Evolutionary conservation across 2,329 filamentous ascomycete genomes (phyloP).

Genomic region (Podosphaera aphanis): DNA sequence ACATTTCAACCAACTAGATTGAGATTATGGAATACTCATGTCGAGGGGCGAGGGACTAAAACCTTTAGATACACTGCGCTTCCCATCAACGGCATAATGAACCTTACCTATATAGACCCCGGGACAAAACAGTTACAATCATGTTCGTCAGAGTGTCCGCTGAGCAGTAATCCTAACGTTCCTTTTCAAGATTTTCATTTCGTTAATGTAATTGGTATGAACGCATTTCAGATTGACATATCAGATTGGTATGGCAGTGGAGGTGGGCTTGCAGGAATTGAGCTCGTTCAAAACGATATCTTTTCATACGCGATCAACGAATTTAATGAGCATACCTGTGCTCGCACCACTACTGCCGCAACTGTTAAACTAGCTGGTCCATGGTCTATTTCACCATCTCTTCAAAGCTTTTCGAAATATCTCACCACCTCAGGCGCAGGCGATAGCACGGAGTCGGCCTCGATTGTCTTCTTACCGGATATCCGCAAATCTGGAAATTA

Average conservation of each 20-base stretch:
- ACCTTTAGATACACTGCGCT: constrained; percentile 70
- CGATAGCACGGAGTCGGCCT: constrained; percentile 31
- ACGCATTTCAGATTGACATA: constrained; percentile 63
- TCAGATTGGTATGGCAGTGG: constrained; percentile 70
- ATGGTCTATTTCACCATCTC: constrained; percentile 48
- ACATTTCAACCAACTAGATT: constrained; percentile 72
- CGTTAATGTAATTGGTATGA: constrained; percentile 73
- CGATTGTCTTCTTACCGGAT: constrained; percentile 61
- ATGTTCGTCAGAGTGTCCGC: constrained; percentile 68
- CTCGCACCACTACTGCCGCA: constrained; percentile 38
- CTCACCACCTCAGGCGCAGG: constrained; percentile 38
- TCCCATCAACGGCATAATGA: constrained; percentile 82
- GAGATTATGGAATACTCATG: constrained; percentile 67
- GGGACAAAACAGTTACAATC: constrained; percentile 38
- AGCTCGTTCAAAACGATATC: constrained; percentile 70
- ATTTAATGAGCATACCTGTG: constrained; percentile 76
- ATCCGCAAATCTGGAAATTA: constrained; percentile 82
- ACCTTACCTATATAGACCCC: constrained; percentile 73
- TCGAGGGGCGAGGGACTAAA: constrained; percentile 65
- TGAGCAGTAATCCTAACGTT: constrained; percentile 43
- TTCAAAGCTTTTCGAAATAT: constrained; percentile 51
- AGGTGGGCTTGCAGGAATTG: constrained; percentile 64
- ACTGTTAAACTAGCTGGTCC: constrained; percentile 45
- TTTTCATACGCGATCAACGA: constrained; percentile 62
- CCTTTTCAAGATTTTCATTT: constrained; percentile 77